Percentiles rank a stretch among this genome's conserved stretches.
These are phyloP conservation scores for Jatropha curcas DNA, from an alignment of 345 rosid genomes.

Conservation along the genomic window DNA sequence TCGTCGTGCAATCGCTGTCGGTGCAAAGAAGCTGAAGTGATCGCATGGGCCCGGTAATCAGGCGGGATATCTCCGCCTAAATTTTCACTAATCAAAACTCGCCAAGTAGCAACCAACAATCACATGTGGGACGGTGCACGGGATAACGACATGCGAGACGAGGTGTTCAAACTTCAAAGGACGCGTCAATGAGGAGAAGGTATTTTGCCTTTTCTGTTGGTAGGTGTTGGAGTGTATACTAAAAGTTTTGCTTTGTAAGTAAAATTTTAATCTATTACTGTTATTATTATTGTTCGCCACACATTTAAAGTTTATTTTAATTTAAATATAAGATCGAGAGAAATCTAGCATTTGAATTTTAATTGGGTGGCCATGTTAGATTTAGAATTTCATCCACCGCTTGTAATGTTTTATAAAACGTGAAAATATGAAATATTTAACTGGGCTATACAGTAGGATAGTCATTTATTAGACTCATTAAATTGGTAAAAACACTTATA, in stretches of 20 bases:
- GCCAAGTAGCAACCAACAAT: conserved; percentile 29
- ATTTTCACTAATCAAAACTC: background rate
- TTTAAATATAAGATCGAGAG: no score
- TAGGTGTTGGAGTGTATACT: background rate
- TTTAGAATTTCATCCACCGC: no score
- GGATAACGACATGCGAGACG: conserved; percentile 32
- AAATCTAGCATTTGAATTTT: no score
- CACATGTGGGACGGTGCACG: conserved; percentile 60
- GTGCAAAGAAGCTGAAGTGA: conserved; percentile 19
- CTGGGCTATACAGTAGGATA: no score
- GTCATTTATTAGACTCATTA: no score
- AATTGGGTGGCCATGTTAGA: no score
- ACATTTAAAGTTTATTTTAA: no score
- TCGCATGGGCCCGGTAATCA: conserved; percentile 10
- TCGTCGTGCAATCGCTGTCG: no score
- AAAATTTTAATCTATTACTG: background rate
- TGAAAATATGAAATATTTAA: no score
- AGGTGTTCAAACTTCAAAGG: background rate
- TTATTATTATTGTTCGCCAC: no score
- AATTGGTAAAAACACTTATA: no score
- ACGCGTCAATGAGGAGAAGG: background rate
- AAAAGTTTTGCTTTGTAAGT: background rate
- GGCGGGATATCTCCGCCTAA: background rate
- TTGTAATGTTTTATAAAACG: no score
- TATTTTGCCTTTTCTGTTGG: background rate